Conservation (phyloP, 331 rosid genomes). For the Prunus yedoensis region DNA sequence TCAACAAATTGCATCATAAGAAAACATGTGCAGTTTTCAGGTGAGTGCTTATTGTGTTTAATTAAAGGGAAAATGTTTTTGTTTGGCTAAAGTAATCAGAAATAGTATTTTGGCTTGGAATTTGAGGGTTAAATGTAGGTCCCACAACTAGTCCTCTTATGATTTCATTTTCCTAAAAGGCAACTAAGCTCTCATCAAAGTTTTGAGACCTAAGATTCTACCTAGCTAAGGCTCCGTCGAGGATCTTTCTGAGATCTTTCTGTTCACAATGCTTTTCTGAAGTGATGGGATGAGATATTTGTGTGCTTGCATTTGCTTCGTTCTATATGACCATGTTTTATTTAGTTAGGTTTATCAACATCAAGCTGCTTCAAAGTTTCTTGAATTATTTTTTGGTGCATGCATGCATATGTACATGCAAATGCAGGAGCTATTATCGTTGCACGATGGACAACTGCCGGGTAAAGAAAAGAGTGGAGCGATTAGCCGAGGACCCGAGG, state of each 20-base stretch:
- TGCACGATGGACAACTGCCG: conserved; percentile 87
- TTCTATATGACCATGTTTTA: too few relatives aligned
- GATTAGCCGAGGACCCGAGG: conserved; percentile 90
- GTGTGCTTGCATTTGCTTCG: too few relatives aligned
- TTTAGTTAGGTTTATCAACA: too few relatives aligned
- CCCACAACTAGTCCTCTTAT: neutral
- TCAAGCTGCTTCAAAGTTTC: too few relatives aligned
- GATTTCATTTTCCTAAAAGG: neutral
- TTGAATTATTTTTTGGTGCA: too few relatives aligned
- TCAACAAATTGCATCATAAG: neutral
- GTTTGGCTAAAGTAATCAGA: neutral
- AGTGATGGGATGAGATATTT: too few relatives aligned
- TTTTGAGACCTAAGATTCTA: neutral
- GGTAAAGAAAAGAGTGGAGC: conserved; percentile 86
- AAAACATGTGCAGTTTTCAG: neutral
- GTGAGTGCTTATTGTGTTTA: neutral
- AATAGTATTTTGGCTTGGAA: neutral
- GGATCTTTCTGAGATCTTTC: neutral
- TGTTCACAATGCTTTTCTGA: too few relatives aligned
- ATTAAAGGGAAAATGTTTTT: neutral
- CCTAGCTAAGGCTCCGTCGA: neutral
- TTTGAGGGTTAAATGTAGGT: neutral
- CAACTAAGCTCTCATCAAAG: neutral
- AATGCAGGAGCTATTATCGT: conserved; percentile 79
- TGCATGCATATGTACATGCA: too few relatives aligned